Evolutionary conservation across 2,329 filamentous ascomycete species (phyloP).

Genomic region (Penicillium sp.): DNA sequence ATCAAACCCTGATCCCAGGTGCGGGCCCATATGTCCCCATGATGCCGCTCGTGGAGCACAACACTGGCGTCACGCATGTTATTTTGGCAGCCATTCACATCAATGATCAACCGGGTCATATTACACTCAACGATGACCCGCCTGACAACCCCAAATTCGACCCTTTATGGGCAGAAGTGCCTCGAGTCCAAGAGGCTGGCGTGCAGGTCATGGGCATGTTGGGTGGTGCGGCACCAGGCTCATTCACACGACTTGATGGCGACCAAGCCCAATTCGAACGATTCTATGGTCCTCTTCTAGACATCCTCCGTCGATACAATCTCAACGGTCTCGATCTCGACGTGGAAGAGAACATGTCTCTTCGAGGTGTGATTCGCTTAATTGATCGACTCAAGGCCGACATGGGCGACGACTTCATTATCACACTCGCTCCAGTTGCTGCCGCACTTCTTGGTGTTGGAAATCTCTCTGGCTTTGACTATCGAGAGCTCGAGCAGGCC

Average conservation of each 20-base stretch:
- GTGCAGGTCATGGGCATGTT: slow-evolving; percentile 85
- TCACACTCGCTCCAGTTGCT: slow-evolving; percentile 80
- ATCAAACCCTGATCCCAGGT: slow-evolving; percentile 63
- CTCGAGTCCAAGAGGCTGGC: slow-evolving; percentile 68
- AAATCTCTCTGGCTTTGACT: slow-evolving; percentile 78
- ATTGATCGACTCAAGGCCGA: slow-evolving; percentile 64
- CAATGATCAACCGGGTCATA: slow-evolving; percentile 64
- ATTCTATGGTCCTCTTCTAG: slow-evolving; percentile 69
- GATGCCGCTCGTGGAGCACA: slow-evolving; percentile 60
- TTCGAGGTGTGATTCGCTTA: slow-evolving; percentile 65
- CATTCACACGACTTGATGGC: slow-evolving; percentile 64
- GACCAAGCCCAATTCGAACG: slow-evolving; percentile 64
- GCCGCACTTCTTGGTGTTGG: slow-evolving; percentile 65
- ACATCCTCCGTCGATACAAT: slow-evolving; percentile 61
- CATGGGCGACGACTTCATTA: slow-evolving; percentile 61
- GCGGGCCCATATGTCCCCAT: slow-evolving; percentile 60
- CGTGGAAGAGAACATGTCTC: slow-evolving; percentile 74
- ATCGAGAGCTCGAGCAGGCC: slow-evolving; percentile 70
- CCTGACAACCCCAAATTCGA: slow-evolving; percentile 68
- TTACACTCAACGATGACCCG: slow-evolving; percentile 78
- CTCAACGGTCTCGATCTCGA: slow-evolving; percentile 76
- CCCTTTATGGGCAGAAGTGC: slow-evolving; percentile 76
- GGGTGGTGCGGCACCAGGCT: slow-evolving; percentile 78
- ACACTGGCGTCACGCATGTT: slow-evolving; percentile 72
- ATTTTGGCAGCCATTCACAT: slow-evolving; percentile 86